Conservation (phyloP, 495 filamentous ascomycete genomes). For the Talaromyces liani region DNA sequence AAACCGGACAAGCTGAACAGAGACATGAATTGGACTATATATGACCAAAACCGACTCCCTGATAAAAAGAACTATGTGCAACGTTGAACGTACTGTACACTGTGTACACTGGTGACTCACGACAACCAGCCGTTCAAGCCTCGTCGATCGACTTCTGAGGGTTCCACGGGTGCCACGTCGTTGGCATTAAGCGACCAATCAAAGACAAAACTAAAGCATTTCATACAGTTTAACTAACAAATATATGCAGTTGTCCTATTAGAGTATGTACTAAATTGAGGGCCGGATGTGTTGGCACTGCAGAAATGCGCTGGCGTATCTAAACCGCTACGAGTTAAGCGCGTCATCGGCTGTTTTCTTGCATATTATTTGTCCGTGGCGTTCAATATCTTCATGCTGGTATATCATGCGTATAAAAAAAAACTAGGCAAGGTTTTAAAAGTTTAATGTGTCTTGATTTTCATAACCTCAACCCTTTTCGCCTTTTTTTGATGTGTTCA, state of each 20-base stretch:
- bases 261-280: neutral
- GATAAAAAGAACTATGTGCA: no score
- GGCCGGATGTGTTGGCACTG: conserved; percentile 3
- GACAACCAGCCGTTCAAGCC: neutral
- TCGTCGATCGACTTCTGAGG: neutral
- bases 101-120: neutral
- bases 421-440: neutral
- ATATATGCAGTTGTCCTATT: neutral
- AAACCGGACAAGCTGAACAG: neutral
- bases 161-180: neutral
- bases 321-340: conserved; percentile 3
- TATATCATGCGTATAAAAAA: neutral
- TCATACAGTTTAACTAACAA: neutral
- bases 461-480: neutral
- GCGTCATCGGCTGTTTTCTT: neutral
- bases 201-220: neutral
- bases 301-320: conserved; percentile 3
- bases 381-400: no score
- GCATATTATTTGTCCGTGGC: neutral
- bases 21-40: neutral
- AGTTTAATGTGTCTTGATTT: neutral
- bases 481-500: neutral
- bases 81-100: neutral
- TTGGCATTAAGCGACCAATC: neutral
- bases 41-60: no score